These are phyloP conservation scores for Actinidia arguta DNA, from an alignment of 179 eudicot genomes.

Conservation along the genomic window DNA sequence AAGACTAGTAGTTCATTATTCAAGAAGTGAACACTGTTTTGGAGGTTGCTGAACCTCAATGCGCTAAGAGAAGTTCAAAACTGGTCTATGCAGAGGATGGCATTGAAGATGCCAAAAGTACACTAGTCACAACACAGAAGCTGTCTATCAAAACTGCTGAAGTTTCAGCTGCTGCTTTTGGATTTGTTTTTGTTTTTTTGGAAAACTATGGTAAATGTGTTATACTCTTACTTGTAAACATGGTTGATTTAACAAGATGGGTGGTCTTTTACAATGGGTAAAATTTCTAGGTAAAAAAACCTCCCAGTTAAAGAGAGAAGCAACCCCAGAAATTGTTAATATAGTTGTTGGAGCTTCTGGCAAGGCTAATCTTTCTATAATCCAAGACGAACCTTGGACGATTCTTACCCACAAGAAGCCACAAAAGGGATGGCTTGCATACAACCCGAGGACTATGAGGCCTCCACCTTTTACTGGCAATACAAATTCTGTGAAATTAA, in stretches of 20 bases:
- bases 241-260: neutral
- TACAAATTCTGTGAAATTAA: constrained; percentile 59
- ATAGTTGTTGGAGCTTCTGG: constrained; percentile 41
- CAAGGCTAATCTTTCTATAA: constrained; percentile 38
- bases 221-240: neutral
- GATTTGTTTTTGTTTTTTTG: neutral
- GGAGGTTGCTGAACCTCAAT: constrained; percentile 37
- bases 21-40: constrained; percentile 17
- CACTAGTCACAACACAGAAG: constrained; percentile 36
- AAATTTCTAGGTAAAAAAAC: constrained; percentile 44
- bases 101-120: constrained; percentile 35
- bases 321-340: constrained; percentile 38
- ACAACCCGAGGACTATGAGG: constrained; percentile 94
- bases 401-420: constrained; percentile 92
- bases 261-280: neutral
- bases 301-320: constrained; percentile 40
- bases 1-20: constrained; percentile 25
- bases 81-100: constrained; percentile 27
- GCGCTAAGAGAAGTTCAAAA: constrained; percentile 38
- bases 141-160: constrained; percentile 44
- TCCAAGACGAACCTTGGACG: constrained; percentile 83
- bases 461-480: constrained; percentile 67
- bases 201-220: neutral
- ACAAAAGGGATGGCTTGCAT: constrained; percentile 85
- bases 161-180: constrained; percentile 43